Evolutionary conservation across 179 eudicot genomes (phyloP).

Genomic region (Beta macrorhiza): DNA sequence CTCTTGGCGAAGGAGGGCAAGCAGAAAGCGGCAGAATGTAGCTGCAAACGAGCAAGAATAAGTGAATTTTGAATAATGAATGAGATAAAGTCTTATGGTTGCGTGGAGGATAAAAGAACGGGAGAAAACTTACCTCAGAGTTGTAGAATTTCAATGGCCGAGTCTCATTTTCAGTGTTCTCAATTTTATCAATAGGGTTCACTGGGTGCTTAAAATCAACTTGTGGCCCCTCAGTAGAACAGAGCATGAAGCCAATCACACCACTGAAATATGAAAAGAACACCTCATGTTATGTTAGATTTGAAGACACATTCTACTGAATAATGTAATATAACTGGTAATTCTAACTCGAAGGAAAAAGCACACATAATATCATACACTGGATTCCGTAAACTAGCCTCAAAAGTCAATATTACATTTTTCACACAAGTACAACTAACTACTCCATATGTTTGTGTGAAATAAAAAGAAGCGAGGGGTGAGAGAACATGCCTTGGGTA

Average conservation of each 20-base stretch:
- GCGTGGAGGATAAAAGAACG: background rate
- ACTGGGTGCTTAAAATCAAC: constrained; percentile 84
- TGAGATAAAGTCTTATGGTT: background rate
- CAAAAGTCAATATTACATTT: background rate
- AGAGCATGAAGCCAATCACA: constrained; percentile 89
- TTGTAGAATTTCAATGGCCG: constrained; percentile 83
- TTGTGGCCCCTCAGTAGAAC: constrained; percentile 80
- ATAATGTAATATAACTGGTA: background rate
- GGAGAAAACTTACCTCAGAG: constrained; percentile 50
- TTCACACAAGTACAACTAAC: background rate
- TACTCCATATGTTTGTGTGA: background rate
- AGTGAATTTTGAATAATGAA: background rate
- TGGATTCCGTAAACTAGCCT: background rate
- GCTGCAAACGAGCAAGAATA: constrained; percentile 37
- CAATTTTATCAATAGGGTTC: constrained; percentile 65
- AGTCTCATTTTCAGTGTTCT: constrained; percentile 37
- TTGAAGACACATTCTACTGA: background rate
- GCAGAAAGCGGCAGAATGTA: constrained; percentile 84
- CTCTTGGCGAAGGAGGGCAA: constrained; percentile 84
- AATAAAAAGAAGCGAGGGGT: background rate
- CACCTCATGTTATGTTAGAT: background rate
- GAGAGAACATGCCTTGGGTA: constrained; percentile 67
- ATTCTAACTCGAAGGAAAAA: background rate
- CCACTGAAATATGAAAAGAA: constrained; percentile 49
- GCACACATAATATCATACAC: background rate